Evolutionary conservation across 192 early-diverging fungal genomes (phyloP), one percentile per base, ranked within the genome.

Genomic region (Umbelopsis sp.): DNA sequence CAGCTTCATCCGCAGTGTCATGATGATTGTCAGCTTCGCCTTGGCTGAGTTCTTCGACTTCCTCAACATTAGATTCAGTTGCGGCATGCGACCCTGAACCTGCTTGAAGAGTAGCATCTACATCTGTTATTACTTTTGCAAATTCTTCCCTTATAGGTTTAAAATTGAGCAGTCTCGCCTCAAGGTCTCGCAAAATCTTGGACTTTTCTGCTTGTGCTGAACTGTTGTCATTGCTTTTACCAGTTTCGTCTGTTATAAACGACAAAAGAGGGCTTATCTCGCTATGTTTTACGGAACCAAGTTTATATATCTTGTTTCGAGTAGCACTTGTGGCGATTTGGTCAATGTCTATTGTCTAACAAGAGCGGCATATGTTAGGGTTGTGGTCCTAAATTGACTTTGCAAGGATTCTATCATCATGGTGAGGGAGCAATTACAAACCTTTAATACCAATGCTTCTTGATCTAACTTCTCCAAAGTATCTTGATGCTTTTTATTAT

Each of bases 121-220:
- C 48, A 23, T 66, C 69, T 18, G 5, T 25, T 11, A 71, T 49
- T 11, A 76, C 20, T 30, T 71, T 67, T 4, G 50, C 33, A 9
- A 71, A 25, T 21, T 76, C 74, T 22, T 71, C 64, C 27, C 52
- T 55, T 12, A 67, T 64, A 1, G 30, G 23, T 9, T 70, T 69
- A 20, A 50, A 61, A 1, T 58, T 49, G 18, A 76, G 37, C 7
- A 76, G 21, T 13, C 74, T 48, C 13, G 74, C 49, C 16, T 76
- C 74, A 9, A 76, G 1, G 13, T 70, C 55, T 49, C 49, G 61
- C 7, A 35, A 25, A 20, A 52, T 8, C 30, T 61, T 61, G 18
- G 55, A 25, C 12, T 61, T n/a, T 25, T 61, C 55, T 1, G 10
- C 2, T 41, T 41, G 37, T 10, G 11, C 27, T 35, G 30, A 61